Evolutionary conservation across 495 filamentous ascomycete species (phyloP).

Genomic region (Cenococcum geophilum): DNA sequence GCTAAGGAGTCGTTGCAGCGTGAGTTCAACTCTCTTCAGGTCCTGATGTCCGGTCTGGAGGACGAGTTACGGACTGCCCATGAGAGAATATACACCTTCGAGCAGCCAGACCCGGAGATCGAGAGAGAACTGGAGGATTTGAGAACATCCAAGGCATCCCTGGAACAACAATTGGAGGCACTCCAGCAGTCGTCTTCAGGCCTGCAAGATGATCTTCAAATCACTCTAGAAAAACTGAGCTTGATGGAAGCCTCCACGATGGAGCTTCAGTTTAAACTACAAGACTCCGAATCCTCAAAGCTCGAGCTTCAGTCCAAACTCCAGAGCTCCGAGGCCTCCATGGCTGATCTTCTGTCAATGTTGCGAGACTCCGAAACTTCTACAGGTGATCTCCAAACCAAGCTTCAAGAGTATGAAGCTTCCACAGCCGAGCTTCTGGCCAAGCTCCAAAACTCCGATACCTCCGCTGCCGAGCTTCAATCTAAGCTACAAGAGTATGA

Average conservation of each 20-base stretch:
- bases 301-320: background rate
- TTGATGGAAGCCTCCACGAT: background rate
- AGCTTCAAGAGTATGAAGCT: background rate
- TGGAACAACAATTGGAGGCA: conserved; percentile 5
- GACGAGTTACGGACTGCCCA: conserved; percentile 15
- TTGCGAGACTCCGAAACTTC: conserved; percentile 5
- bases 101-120: background rate
- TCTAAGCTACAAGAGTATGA: background rate
- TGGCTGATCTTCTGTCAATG: background rate
- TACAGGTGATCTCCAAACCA: conserved; percentile 2
- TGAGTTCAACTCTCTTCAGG: conserved; percentile 14
- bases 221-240: background rate
- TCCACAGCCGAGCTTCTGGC: background rate
- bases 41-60: conserved; percentile 6
- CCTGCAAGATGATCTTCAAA: conserved; percentile 7
- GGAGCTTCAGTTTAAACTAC: background rate
- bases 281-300: background rate
- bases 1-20: conserved; percentile 5
- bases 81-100: conserved; percentile 10
- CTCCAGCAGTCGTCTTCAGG: background rate
- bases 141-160: conserved; percentile 2
- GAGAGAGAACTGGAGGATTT: conserved; percentile 5
- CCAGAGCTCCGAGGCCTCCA: background rate
- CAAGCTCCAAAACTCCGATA: background rate
- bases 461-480: background rate